A percentile compares a stretch with the other conserved stretches of the same genome.
Evolutionary conservation across 2,329 filamentous ascomycete genomes (phyloP).

Genomic region (Fusarium lyarnte): DNA sequence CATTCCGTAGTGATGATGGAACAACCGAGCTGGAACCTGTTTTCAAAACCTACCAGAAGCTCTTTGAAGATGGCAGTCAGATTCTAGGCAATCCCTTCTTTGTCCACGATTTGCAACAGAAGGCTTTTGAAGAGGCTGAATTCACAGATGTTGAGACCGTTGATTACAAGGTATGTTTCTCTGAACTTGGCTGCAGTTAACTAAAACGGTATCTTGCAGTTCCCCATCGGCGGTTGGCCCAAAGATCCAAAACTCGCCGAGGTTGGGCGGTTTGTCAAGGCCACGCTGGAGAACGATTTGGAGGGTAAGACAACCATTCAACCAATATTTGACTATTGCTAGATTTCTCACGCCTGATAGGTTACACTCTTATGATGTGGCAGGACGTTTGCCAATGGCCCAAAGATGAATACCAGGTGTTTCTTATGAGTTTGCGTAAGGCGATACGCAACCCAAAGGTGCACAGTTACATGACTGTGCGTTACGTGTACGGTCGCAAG

Average conservation of each 20-base stretch:
- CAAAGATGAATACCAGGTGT: background rate
- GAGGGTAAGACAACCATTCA: background rate
- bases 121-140: background rate
- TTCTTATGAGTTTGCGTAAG: background rate
- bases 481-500: background rate
- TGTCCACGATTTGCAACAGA: background rate
- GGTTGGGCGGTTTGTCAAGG: background rate
- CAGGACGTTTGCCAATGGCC: background rate
- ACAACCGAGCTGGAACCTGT: background rate
- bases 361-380: slow-evolving; percentile 1
- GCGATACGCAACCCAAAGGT: background rate
- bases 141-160: background rate
- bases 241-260: background rate
- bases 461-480: background rate
- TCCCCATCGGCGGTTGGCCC: background rate
- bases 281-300: background rate
- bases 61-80: background rate
- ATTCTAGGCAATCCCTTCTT: background rate
- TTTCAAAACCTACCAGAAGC: background rate
- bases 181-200: accelerated
- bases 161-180: background rate
- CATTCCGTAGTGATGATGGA: background rate
- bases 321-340: accelerated
- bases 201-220: accelerated
- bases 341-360: background rate